Base-by-base conservation (phyloP, 371 early-diverging fungal species). In the Thermomucor indicae-seudaticae region DNA sequence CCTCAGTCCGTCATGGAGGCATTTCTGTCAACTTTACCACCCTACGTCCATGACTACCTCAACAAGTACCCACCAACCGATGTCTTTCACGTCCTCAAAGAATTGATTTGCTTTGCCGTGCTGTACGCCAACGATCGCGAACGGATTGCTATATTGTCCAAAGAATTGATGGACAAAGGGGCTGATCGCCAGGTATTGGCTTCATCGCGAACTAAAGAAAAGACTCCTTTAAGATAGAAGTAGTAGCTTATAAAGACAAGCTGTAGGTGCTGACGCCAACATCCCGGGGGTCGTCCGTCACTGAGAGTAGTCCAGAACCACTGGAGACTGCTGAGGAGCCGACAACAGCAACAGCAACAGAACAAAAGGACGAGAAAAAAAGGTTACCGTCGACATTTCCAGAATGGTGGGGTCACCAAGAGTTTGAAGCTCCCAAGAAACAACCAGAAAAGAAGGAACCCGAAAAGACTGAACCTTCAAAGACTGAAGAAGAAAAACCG, bases 51-150 rank as follows among this genome's bases (percentile, higher is more conserved):
- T 53, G 55, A 51, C 6, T 72, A 55, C 47, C 30, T 76, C 10
- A 49, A 62, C 35, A 63, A 60, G 40, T 58, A 72, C 39, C 73
- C 77, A n/a, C 67, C 67, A 2, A 67, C 69, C 10, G 77, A 76
- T 25, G 62, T 62, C 1, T 76, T 76, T 38, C 63, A 70, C 40
- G 40, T 72, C 3, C 58, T 76, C 17, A 55, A 56, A 39, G 77
- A 76, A 37, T 57, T 76, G 17, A 58, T 76, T 19, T 72, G 72
- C 43, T 76, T 76, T 44, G 77, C 71, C 19, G 77, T 76, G 0
- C 49, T 76, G 6, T 76, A 76, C 51, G 62, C 70, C 4, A 67
- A 71, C 41, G 72, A 75, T 53, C 69, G 75, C 25, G 64, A 64
- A 43, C 51, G 59, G 28, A 61, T 75, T 19, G 40, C 47, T 6